phyloP scores from a whole-genome alignment of 228 moss, liverwort and hornwort genomes.

The Sphagnum fallax region DNA sequence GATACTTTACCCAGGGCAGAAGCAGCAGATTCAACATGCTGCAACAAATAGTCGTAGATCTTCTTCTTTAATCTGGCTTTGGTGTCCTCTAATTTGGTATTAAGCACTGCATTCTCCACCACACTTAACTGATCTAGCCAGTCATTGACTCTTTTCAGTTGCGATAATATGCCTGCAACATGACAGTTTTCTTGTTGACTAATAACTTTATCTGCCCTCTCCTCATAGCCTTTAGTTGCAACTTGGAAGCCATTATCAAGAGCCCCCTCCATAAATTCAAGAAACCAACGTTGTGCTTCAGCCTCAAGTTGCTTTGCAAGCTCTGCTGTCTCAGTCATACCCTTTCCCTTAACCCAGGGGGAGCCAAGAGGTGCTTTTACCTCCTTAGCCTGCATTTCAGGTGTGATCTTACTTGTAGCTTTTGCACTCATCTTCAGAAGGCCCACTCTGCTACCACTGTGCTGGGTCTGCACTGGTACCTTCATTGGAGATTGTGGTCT shows the following conservation, averaged over 20 bases:
- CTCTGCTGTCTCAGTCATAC: conserved; percentile 34
- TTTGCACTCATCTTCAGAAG: conserved; percentile 28
- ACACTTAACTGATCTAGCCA: conserved; percentile 32
- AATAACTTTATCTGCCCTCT: conserved; percentile 18
- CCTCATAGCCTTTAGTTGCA: background rate
- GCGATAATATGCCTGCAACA: conserved; percentile 50
- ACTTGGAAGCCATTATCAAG: conserved; percentile 46
- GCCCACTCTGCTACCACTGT: conserved; percentile 22
- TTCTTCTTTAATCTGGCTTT: conserved; percentile 43
- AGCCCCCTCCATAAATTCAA: conserved; percentile 49
- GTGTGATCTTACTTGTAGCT: conserved; percentile 34
- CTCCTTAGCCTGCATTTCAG: conserved; percentile 13
- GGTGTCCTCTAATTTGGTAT: conserved; percentile 18
- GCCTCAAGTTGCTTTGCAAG: conserved; percentile 46
- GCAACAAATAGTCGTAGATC: conserved; percentile 53
- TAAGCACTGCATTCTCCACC: conserved; percentile 20
- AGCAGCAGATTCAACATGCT: conserved; percentile 62
- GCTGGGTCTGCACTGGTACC: conserved; percentile 29
- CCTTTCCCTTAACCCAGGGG: conserved; percentile 47
- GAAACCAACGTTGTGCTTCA: conserved; percentile 52
- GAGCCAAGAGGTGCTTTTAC: conserved; percentile 12
- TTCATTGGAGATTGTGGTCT: conserved; percentile 53
- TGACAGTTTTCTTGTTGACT: conserved; percentile 45
- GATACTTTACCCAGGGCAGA: conserved; percentile 54
- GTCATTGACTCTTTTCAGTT: conserved; percentile 57